These are phyloP conservation scores for Globisporangium viniferum DNA, from an alignment of 352 stramenopile genomes.

Conservation along the genomic window DNA sequence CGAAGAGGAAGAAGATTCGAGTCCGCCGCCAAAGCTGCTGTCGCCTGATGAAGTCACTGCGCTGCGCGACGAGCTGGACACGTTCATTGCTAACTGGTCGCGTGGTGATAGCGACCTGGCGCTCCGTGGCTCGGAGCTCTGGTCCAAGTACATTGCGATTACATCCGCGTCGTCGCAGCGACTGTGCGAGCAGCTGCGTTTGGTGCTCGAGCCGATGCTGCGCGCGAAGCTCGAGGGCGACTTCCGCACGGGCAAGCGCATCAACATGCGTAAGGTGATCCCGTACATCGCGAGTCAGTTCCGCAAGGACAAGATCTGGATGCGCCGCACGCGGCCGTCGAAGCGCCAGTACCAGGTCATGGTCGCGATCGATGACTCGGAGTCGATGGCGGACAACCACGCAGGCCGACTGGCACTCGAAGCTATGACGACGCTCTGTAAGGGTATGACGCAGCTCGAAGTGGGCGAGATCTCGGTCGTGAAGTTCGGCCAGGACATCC, in stretches of 20 bases:
- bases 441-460: constrained; percentile 97
- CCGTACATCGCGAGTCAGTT: constrained; percentile 99
- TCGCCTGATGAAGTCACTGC: constrained; percentile 64
- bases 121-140: constrained; percentile 73
- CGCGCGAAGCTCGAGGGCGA: constrained; percentile 97
- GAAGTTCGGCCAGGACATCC: constrained; percentile 96
- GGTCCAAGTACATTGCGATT: constrained; percentile 91
- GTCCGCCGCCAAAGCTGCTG: constrained; percentile 40
- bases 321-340: constrained; percentile 97
- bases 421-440: constrained; percentile 96
- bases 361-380: constrained; percentile 99
- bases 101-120: constrained; percentile 31
- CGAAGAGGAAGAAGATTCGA: constrained; percentile 30
- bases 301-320: constrained; percentile 99
- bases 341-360: constrained; percentile 99
- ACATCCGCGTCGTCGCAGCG: constrained; percentile 91
- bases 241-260: constrained; percentile 99
- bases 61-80: constrained; percentile 77
- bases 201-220: constrained; percentile 98
- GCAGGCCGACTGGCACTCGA: constrained; percentile 94
- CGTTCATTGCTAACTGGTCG: constrained; percentile 69
- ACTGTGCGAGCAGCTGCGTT: constrained; percentile 97
- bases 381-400: constrained; percentile 98
- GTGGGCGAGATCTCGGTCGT: constrained; percentile 93
- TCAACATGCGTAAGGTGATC: constrained; percentile 99